phyloP scores from a whole-genome alignment of 2,329 filamentous ascomycete species.

The Coniochaeta hoffmannii region DNA sequence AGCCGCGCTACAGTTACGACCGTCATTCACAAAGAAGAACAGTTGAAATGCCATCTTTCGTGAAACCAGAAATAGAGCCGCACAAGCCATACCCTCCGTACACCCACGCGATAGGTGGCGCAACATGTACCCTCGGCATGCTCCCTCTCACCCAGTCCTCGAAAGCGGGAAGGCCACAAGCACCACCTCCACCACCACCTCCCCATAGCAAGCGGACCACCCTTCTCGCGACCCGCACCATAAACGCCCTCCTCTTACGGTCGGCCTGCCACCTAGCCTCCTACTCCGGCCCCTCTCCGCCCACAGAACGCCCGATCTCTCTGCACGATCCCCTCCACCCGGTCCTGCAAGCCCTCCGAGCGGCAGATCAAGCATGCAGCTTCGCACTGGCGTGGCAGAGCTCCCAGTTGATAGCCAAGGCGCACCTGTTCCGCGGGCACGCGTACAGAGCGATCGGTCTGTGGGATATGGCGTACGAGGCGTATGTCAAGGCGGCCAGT shows the following conservation, averaged over 20 bases:
- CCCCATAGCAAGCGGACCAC: neutral
- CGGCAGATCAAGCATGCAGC: conserved; percentile 12
- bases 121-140: neutral
- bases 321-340: neutral
- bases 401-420: conserved; percentile 13
- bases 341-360: conserved; percentile 9
- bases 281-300: neutral
- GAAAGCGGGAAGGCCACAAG: neutral
- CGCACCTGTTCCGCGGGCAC: conserved; percentile 16
- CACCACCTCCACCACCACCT: neutral
- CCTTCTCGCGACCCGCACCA: neutral
- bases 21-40: neutral
- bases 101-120: neutral
- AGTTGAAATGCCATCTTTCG: neutral
- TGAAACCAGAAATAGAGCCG: neutral
- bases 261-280: neutral
- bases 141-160: neutral
- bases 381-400: conserved; percentile 8
- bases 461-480: conserved; percentile 14
- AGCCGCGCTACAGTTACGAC: neutral
- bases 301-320: neutral
- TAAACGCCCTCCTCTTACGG: neutral
- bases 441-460: conserved; percentile 13
- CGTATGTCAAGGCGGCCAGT: conserved; percentile 14
- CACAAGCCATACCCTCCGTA: neutral